Evolutionary conservation across 371 early-diverging fungal genomes (phyloP).

Genomic region (Rhizopus sp.): DNA sequence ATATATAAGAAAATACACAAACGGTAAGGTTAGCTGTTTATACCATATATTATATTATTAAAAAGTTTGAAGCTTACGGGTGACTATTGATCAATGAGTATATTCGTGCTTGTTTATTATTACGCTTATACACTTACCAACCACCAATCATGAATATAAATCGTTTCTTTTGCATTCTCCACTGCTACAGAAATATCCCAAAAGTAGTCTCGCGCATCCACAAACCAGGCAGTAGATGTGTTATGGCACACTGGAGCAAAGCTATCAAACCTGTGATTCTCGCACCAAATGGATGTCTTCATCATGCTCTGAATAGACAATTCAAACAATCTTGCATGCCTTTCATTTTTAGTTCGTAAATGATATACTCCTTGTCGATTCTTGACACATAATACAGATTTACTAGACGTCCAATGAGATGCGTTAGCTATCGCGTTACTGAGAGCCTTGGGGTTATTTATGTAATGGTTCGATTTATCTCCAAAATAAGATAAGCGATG

Average conservation of each 20-base stretch:
- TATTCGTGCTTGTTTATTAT: neutral
- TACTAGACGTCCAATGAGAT: conserved; percentile 37
- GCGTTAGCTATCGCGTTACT: conserved; percentile 39
- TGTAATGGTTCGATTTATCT: conserved; percentile 11
- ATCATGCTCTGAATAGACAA: conserved; percentile 38
- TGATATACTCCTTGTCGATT: conserved; percentile 51
- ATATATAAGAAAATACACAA: neutral
- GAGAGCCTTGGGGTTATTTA: conserved; percentile 19
- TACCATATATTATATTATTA: neutral
- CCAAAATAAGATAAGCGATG: conserved; percentile 22
- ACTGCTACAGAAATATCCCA: conserved; percentile 77
- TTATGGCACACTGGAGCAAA: conserved; percentile 75
- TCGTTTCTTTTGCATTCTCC: conserved; percentile 70
- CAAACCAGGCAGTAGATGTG: conserved; percentile 66
- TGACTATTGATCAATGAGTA: neutral
- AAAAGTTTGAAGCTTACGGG: neutral
- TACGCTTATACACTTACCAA: conserved; percentile 49
- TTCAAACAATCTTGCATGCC: conserved; percentile 53
- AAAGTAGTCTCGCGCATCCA: conserved; percentile 86
- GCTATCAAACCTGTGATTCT: conserved; percentile 66
- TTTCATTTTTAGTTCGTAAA: conserved; percentile 56
- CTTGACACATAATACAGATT: conserved; percentile 39
- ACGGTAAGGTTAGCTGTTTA: neutral
- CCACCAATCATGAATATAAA: conserved; percentile 96
- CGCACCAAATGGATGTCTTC: conserved; percentile 54